Evolutionary conservation across 140 eudicot genomes (phyloP), one percentile per base, ranked within the genome.

Genomic region (Artemisia princeps): DNA sequence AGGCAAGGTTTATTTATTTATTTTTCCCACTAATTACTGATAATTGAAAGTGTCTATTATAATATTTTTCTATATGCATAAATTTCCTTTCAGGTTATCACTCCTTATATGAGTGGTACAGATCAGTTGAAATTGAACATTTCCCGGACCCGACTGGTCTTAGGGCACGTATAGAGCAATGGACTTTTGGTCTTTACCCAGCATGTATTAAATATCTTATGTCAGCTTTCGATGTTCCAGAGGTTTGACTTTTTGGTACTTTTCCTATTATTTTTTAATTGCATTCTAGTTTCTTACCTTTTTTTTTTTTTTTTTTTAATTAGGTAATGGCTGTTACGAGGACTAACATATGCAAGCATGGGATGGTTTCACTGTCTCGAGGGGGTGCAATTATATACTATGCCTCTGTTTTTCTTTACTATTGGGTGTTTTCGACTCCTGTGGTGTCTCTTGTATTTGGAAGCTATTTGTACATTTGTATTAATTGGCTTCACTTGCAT

Each of bases 141-240:
- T 84, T 90, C 55, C 95, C 94, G 0, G 95, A 90, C 73, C 95
- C 94, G 4, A 87, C 90, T 30, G 95, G 95, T 28, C 95, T 87
- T 65, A 83, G 88, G 68, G 86, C 83, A n/a, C 95, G 95, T 60
- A 82, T 90, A 7, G 90, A 90, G 61, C 90, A 87, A 70, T 90
- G 95, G 97, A 87, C 97, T 1, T 83, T 87, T 57, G 95, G 94
- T 13, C 94, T 90, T 68, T 90, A 90, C 81, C 97, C 97, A 51
- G 94, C 97, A 20, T 90, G 97, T 74, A 87, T 90, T 8, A 87
- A 90, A 60, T 87, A 90, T 83, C 89, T 90, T 22, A 90, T 90
- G 97, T 87, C 90, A 9, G 88, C 94, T 49, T 87, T 90, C 66
- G 95, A 90, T 80, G 84, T 90, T 71, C 97, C 95, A 11, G 95